phyloP scores from a whole-genome alignment of 1,284 basidiomycete genomes.

The Pulchroboletus neoregius region DNA sequence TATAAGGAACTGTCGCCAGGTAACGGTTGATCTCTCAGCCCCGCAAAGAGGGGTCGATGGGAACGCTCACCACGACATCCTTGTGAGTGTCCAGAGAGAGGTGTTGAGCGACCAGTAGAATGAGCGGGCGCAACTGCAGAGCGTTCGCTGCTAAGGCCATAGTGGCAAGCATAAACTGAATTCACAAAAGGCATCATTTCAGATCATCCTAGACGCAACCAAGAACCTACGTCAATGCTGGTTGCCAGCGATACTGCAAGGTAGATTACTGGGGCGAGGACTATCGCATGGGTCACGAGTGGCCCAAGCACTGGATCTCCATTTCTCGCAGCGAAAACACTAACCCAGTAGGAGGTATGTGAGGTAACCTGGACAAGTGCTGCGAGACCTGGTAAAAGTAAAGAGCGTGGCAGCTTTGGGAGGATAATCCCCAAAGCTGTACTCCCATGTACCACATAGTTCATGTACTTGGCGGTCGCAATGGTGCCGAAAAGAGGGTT shows the following conservation, averaged over 20 bases:
- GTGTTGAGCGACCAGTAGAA: conserved; percentile 12
- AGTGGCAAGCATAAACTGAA: conserved; percentile 17
- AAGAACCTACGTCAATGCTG: conserved; percentile 40
- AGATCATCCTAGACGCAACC: neutral
- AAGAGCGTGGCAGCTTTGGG: conserved; percentile 32
- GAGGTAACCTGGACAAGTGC: conserved; percentile 52
- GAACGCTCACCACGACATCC: conserved; percentile 21
- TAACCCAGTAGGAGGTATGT: conserved; percentile 58
- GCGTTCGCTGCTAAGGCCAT: conserved; percentile 20
- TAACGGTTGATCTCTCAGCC: conserved; percentile 2
- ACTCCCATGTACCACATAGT: conserved; percentile 37
- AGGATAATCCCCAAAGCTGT: conserved; percentile 36
- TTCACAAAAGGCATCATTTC: conserved; percentile 3
- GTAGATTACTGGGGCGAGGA: conserved; percentile 54
- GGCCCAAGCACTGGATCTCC: conserved; percentile 55
- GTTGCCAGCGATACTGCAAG: conserved; percentile 39
- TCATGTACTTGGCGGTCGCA: conserved; percentile 37
- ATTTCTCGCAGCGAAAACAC: conserved; percentile 51
- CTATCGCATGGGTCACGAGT: conserved; percentile 49
- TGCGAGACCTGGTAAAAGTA: conserved; percentile 40
- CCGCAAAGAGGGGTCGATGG: neutral
- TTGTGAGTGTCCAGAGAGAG: conserved; percentile 22
- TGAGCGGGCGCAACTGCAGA: conserved; percentile 28
- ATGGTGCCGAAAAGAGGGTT: conserved; percentile 45
- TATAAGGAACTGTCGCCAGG: conserved; percentile 23